phyloP scores from a whole-genome alignment of 1,139 yeast genomes.

The Zhuliangozyma blackwelliae region DNA sequence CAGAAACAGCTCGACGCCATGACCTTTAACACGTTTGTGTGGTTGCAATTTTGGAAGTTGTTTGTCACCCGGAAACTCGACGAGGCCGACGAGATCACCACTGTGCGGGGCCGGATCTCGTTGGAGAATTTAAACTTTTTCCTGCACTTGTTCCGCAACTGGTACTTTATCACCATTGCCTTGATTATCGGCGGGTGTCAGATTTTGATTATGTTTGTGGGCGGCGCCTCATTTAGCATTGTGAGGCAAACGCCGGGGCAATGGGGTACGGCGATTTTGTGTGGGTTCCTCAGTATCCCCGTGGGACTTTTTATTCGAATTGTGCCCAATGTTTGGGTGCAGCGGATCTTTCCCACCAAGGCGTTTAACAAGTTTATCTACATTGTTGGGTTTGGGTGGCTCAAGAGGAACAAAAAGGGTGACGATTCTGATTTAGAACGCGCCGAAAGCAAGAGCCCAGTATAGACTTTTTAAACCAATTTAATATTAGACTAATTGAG shows the following conservation, averaged over 20 bases:
- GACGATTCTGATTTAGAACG: background rate
- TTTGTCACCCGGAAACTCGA: slow-evolving; percentile 89
- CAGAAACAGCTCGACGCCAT: slow-evolving; percentile 66
- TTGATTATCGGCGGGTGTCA: slow-evolving; percentile 77
- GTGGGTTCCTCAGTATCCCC: slow-evolving; percentile 83
- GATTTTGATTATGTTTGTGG: slow-evolving; percentile 88
- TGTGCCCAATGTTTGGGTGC: slow-evolving; percentile 79
- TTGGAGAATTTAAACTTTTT: slow-evolving; percentile 70
- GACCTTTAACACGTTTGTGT: slow-evolving; percentile 93
- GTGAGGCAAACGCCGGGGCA: slow-evolving; percentile 71
- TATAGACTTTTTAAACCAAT: no score
- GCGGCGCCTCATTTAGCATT: slow-evolving; percentile 91
- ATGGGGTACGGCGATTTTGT: slow-evolving; percentile 87
- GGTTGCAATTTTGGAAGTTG: slow-evolving; percentile 95
- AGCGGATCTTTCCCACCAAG: slow-evolving; percentile 62
- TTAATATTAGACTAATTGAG: no score
- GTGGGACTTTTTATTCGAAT: slow-evolving; percentile 71
- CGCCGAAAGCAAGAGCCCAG: no score
- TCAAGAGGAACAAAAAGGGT: slow-evolving; percentile 27
- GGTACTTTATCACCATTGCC: slow-evolving; percentile 73
- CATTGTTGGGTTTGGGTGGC: slow-evolving; percentile 45
- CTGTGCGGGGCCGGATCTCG: slow-evolving; percentile 55
- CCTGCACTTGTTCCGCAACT: slow-evolving; percentile 75
- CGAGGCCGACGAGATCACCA: slow-evolving; percentile 70
- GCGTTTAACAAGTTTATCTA: slow-evolving; percentile 46